Conservation (phyloP, 2,329 filamentous ascomycete genomes). For the Aspergillus oerlinghausenensis region DNA sequence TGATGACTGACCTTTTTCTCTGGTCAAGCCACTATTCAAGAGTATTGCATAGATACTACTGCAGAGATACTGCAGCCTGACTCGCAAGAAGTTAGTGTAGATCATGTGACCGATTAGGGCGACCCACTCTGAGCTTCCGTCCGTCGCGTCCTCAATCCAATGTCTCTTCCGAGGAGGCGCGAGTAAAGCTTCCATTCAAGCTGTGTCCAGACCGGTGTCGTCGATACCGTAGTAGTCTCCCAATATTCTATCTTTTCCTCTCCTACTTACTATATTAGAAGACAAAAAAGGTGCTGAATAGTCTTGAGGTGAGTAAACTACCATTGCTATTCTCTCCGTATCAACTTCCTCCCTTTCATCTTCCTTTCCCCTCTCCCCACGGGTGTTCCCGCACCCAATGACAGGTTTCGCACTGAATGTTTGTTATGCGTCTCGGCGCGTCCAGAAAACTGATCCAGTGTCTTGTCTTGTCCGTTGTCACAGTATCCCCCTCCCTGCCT, state of each 20-base stretch:
- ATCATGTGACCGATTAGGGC: background rate
- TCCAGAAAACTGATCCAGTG: conserved; percentile 2
- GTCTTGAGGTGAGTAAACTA: background rate
- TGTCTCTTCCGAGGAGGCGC: background rate
- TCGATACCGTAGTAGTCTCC: background rate
- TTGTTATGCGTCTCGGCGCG: conserved; percentile 7
- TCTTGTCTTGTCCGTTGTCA: background rate
- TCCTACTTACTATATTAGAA: background rate
- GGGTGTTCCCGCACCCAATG: background rate
- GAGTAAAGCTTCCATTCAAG: background rate
- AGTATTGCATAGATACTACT: background rate
- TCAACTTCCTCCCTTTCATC: background rate
- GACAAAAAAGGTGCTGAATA: background rate
- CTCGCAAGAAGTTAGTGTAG: background rate
- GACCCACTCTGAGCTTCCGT: background rate
- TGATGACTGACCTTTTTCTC: background rate
- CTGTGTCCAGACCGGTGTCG: background rate
- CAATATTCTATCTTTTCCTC: background rate
- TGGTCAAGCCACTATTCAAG: background rate
- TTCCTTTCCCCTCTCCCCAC: background rate
- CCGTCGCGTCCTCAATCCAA: background rate
- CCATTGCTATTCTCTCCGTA: background rate
- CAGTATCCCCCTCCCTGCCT: conserved; percentile 1
- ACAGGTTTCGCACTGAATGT: background rate
- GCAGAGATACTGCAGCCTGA: background rate